Evolutionary conservation across 148 eudicot species (phyloP).

Genomic region (Vaccinium darrowii): DNA sequence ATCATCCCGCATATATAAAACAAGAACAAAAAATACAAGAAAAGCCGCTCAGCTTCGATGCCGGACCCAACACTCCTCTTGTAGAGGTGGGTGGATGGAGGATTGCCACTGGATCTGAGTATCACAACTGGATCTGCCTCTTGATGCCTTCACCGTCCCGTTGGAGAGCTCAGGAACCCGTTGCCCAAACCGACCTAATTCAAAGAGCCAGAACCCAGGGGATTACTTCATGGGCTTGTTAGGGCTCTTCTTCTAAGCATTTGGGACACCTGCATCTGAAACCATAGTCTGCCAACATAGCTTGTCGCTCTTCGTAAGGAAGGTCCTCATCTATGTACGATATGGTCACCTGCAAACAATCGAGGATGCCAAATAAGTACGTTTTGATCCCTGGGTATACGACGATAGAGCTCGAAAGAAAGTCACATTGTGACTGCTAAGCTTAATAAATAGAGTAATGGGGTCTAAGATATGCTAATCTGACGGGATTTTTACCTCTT

Average conservation of each 20-base stretch:
- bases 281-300: constrained; percentile 79
- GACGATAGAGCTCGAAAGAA: background rate
- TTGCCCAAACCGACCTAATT: no score
- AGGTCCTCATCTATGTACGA: constrained; percentile 92
- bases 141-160: no score
- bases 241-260: constrained; percentile 56
- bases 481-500: constrained; percentile 46
- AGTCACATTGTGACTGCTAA: background rate
- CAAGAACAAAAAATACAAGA: no score
- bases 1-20: no score
- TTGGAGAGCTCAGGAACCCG: no score
- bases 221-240: background rate
- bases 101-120: no score
- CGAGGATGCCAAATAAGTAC: background rate
- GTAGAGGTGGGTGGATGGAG: no score
- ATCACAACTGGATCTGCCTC: no score
- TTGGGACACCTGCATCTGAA: constrained; percentile 75
- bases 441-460: background rate
- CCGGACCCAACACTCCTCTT: no score
- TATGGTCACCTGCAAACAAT: constrained; percentile 66
- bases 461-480: background rate
- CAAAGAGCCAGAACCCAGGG: background rate
- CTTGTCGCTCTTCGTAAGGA: constrained; percentile 74
- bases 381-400: background rate
- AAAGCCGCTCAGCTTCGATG: no score